These are phyloP conservation scores for Prunus yedoensis DNA, from an alignment of 331 rosid species.

Conservation along the genomic window DNA sequence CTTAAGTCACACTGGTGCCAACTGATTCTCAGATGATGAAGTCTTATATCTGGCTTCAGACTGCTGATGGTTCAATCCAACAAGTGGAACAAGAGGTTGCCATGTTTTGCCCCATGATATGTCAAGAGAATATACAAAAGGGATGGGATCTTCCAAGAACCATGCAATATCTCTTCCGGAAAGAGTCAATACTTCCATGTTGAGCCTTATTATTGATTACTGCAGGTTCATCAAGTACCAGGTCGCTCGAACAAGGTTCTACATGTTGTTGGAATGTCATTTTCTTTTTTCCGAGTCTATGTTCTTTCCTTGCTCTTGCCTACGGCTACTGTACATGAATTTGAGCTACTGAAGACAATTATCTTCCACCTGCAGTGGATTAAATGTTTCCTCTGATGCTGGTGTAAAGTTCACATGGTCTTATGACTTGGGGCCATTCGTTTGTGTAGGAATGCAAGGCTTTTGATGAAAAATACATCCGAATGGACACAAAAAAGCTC, in stretches of 20 bases:
- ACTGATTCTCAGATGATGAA: constrained; percentile 47
- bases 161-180: constrained; percentile 85
- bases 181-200: constrained; percentile 71
- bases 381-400: background rate
- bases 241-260: constrained; percentile 81
- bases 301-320: background rate
- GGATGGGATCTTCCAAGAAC: constrained; percentile 79
- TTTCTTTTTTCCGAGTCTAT: background rate
- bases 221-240: constrained; percentile 78
- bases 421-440: background rate
- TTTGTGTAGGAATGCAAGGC: constrained; percentile 65
- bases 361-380: background rate
- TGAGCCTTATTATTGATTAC: constrained; percentile 80
- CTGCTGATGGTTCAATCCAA: constrained; percentile 81
- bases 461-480: constrained; percentile 73
- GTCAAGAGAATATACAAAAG: constrained; percentile 67
- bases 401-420: background rate
- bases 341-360: background rate
- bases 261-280: background rate
- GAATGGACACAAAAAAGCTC: constrained; percentile 80
- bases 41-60: constrained; percentile 87
- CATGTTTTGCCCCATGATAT: constrained; percentile 90
- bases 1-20: background rate
- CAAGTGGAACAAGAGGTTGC: constrained; percentile 93
- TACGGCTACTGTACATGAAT: background rate